Evolutionary conservation across 73 alveolate species (phyloP).

Genomic region (Effrenium voratum): DNA sequence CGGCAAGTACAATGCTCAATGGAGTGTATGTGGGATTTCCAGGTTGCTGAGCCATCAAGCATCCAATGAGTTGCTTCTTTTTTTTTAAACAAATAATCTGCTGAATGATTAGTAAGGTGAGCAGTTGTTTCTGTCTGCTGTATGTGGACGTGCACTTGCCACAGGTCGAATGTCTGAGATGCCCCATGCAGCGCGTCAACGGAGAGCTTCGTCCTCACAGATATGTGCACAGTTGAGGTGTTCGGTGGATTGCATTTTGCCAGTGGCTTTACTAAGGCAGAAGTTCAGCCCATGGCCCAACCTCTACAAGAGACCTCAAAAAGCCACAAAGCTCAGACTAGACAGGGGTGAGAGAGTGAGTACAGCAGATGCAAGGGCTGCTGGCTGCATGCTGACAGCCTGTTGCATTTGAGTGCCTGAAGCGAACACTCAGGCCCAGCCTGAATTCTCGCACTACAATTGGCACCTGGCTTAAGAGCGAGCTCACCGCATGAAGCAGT

Average conservation of each 20-base stretch:
- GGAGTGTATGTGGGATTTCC: too few species aligned
- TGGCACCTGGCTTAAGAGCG: conserved; percentile 63
- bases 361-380: too few species aligned
- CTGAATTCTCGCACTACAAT: conserved; percentile 60
- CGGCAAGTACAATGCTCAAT: too few species aligned
- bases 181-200: conserved; percentile 86
- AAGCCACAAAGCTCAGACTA: not conserved
- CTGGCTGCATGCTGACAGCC: not conserved
- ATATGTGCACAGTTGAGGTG: not conserved
- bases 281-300: conserved; percentile 89
- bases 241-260: not conserved
- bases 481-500: too few species aligned
- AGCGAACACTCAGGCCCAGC: conserved; percentile 5
- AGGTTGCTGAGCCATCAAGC: too few species aligned
- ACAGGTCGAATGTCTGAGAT: conserved; percentile 61
- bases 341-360: too few species aligned
- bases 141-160: not conserved
- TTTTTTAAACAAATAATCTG: not conserved
- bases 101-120: too few species aligned
- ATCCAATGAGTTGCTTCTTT: not conserved
- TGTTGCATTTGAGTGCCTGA: not conserved
- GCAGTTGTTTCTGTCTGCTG: not conserved
- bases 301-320: conserved; percentile 8
- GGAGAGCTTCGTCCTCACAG: not conserved
- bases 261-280: not conserved